Conservation (phyloP, 768 basidiomycete species). For the Coprinopsis sp. region DNA sequence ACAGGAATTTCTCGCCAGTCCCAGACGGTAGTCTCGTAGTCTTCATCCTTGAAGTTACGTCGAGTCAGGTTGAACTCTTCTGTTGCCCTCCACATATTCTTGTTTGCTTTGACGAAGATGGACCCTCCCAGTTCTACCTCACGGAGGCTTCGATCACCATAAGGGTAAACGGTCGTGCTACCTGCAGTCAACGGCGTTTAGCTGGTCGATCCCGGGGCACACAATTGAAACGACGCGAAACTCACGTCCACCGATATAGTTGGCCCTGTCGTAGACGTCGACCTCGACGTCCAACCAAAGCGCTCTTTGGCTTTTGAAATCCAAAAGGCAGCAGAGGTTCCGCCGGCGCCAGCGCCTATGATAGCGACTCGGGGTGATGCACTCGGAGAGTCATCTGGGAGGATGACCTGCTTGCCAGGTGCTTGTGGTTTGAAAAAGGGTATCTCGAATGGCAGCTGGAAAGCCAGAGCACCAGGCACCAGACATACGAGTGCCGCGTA, state of each 20-base stretch:
- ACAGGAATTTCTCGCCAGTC: conserved; percentile 70
- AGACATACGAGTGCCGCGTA: conserved; percentile 26
- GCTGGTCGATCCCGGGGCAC: background rate
- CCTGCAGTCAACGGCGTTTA: conserved; percentile 38
- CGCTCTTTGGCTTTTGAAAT: conserved; percentile 73
- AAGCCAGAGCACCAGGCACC: conserved; percentile 30
- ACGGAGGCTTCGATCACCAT: conserved; percentile 51
- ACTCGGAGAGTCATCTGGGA: conserved; percentile 5
- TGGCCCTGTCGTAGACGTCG: conserved; percentile 76
- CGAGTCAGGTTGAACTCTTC: conserved; percentile 73
- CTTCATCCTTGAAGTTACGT: conserved; percentile 39
- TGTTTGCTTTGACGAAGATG: conserved; percentile 80
- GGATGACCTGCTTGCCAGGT: conserved; percentile 12
- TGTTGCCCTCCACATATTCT: conserved; percentile 65
- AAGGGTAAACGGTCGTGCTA: conserved; percentile 72
- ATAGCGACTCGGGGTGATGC: conserved; percentile 65
- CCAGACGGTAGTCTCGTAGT: conserved; percentile 69
- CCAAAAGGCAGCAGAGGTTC: conserved; percentile 81
- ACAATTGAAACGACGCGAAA: conserved; percentile 20
- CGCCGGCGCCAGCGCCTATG: conserved; percentile 87
- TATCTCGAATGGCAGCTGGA: conserved; percentile 51
- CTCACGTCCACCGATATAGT: conserved; percentile 84
- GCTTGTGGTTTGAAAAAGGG: conserved; percentile 44
- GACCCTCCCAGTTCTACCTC: conserved; percentile 82
- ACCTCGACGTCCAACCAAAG: conserved; percentile 67